Evolutionary conservation across 306 rosid genomes (phyloP), one percentile per base, ranked within the genome.

Genomic region (Lupinus albus): DNA sequence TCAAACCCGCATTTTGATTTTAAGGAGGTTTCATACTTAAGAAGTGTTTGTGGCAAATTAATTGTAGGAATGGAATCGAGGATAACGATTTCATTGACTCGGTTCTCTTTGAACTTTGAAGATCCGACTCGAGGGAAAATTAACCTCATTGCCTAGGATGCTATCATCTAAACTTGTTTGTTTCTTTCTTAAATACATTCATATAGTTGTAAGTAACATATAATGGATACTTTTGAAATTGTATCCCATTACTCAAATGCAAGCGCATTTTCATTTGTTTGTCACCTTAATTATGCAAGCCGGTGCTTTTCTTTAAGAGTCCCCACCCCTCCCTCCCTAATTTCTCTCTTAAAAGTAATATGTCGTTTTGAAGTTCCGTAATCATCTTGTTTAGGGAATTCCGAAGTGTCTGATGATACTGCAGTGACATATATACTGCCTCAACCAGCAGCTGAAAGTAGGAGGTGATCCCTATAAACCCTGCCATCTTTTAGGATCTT

Each of bases 401-500:
- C 84, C 59, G 91, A 86, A 80, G 86, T 33, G 54, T 36, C 75
- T 62, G 79, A 76, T 62, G 89, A 82, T 56, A 68, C 67, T 66
- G 74, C 44, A 33, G 87, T 89, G 66, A 62, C 70, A 21, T 82
- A 86, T 67, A 57, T 89, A 60, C 77, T 89, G 64, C 95, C 95
- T 64, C 96, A 93, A 68, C 93, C 95, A 61, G 82, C 81, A 59
- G 86, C 94, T 65, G 95, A 93, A 82, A 86, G 86, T 61, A 93
- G 82, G 76, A 93, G 98, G 98, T 93, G 67, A 76, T 44, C 15
- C 68, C 39, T 56, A 33, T 61, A 48, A 77, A 48, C 69, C 61
- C 63, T 32, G 1, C 67, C 41, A 49, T 61, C n/a, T 53, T 42
- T 36, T 70, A 46, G 11, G 30, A 57, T 38, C 36, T 49, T 30